Conservation (phyloP, 495 filamentous ascomycete species). For the Penicillium psychrofluorescens region DNA sequence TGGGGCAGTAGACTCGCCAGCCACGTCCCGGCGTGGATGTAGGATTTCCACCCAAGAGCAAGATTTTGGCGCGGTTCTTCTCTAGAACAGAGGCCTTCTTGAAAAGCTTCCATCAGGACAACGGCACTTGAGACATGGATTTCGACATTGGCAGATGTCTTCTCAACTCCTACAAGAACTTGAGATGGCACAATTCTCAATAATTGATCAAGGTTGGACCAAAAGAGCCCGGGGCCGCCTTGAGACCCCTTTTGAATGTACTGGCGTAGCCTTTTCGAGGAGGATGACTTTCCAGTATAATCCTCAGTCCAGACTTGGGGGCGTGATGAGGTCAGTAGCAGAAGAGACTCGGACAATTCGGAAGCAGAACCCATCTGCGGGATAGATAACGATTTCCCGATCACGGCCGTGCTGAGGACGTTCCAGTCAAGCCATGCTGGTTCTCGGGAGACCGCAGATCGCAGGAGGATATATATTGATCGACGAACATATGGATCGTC, state of each 20-base stretch:
- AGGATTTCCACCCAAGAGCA: conserved; percentile 62
- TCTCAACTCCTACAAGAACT: conserved; percentile 41
- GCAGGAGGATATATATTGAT: conserved; percentile 60
- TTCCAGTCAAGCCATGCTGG: conserved; percentile 50
- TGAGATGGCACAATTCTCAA: conserved; percentile 51
- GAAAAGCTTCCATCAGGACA: conserved; percentile 53
- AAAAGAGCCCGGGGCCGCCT: conserved; percentile 58
- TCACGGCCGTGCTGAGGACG: conserved; percentile 58
- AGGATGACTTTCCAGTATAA: conserved; percentile 59
- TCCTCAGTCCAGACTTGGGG: conserved; percentile 70
- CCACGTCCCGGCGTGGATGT: conserved; percentile 50
- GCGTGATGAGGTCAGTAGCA: conserved; percentile 49
- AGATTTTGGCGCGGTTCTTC: conserved; percentile 66
- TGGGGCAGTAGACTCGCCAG: conserved; percentile 38
- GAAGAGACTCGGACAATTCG: conserved; percentile 58
- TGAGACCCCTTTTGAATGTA: conserved; percentile 86
- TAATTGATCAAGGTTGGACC: conserved; percentile 56
- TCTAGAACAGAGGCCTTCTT: conserved; percentile 59
- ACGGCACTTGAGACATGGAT: conserved; percentile 19
- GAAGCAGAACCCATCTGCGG: conserved; percentile 66
- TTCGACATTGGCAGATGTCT: conserved; percentile 26
- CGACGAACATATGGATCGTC: conserved; percentile 66
- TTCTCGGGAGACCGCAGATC: conserved; percentile 49
- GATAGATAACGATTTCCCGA: conserved; percentile 60
- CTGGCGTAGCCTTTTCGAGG: conserved; percentile 52